Conservation (phyloP, 2,329 filamentous ascomycete species). For the Diaporthe destruens region DNA sequence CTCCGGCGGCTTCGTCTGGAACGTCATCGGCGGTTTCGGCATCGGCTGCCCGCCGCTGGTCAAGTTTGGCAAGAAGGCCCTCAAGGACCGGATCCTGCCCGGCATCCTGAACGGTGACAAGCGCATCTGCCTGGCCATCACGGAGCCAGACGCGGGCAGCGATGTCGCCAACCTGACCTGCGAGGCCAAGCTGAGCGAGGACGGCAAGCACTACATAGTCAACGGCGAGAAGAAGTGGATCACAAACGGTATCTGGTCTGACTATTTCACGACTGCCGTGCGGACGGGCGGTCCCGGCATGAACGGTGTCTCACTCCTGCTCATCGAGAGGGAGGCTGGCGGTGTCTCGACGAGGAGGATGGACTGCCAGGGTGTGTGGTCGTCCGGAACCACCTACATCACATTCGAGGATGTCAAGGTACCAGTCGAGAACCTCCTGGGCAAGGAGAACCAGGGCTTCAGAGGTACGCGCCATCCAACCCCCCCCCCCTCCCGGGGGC, state of each 20-base stretch:
- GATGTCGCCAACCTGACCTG: slow-evolving; percentile 97
- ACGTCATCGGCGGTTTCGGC: slow-evolving; percentile 94
- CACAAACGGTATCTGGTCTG: slow-evolving; percentile 95
- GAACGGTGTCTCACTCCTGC: slow-evolving; percentile 90
- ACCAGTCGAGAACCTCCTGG: slow-evolving; percentile 97
- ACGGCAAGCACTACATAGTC: slow-evolving; percentile 99
- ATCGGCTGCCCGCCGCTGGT: slow-evolving; percentile 93
- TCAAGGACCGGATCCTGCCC: slow-evolving; percentile 89
- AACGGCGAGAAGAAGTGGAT: slow-evolving; percentile 99
- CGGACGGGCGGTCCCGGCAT: slow-evolving; percentile 90
- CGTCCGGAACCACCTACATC: slow-evolving; percentile 94
- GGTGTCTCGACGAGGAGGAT: slow-evolving; percentile 94
- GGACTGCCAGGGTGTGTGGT: slow-evolving; percentile 99
- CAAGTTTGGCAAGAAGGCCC: slow-evolving; percentile 88
- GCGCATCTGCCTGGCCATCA: slow-evolving; percentile 97
- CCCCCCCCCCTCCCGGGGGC: no score
- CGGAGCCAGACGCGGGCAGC: slow-evolving; percentile 93
- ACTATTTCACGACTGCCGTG: slow-evolving; percentile 98
- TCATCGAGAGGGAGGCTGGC: slow-evolving; percentile 87
- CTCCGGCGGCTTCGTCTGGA: slow-evolving; percentile 96
- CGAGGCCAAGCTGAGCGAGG: slow-evolving; percentile 93
- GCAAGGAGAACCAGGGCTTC: slow-evolving; percentile 98
- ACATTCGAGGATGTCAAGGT: slow-evolving; percentile 99
- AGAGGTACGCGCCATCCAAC: slow-evolving; percentile 65
- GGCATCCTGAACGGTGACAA: slow-evolving; percentile 92